Percentiles rank a stretch among this genome's conserved stretches.
phyloP scores from a whole-genome alignment of 1,284 basidiomycete genomes.

The Ustilago xerochloae region DNA sequence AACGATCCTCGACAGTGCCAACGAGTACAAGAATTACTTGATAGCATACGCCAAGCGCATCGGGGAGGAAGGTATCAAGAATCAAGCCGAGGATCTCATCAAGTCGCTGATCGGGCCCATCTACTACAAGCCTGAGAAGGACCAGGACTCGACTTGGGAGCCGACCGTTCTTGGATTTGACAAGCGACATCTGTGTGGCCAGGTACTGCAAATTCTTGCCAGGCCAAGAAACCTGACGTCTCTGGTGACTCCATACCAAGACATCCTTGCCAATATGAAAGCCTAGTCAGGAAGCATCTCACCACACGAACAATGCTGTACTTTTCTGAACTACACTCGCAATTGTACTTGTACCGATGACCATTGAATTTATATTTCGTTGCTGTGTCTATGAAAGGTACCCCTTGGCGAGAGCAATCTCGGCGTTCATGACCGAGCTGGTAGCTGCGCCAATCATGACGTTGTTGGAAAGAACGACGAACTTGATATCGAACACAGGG shows the following conservation, averaged over 20 bases:
- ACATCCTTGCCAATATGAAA: conserved; percentile 46
- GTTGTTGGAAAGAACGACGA: conserved; percentile 93
- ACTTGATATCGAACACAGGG: conserved; percentile 82
- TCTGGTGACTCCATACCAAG: conserved; percentile 48
- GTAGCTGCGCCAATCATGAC: conserved; percentile 97
- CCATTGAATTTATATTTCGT: no score
- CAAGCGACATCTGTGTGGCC: conserved; percentile 43
- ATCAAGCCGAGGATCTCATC: conserved; percentile 64
- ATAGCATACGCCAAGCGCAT: conserved; percentile 57
- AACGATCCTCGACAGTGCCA: conserved; percentile 56
- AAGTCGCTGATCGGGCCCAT: conserved; percentile 62
- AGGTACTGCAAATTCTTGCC: conserved; percentile 49
- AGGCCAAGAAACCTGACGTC: conserved; percentile 41
- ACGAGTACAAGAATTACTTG: conserved; percentile 60
- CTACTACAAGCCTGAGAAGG: conserved; percentile 56
- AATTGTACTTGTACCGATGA: background rate
- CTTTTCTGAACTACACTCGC: no score
- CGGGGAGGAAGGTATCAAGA: conserved; percentile 61
- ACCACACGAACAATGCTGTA: background rate
- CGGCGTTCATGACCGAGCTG: conserved; percentile 96
- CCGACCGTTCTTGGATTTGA: conserved; percentile 42
- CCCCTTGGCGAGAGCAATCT: conserved; percentile 88
- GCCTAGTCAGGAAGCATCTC: background rate
- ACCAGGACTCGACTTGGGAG: conserved; percentile 37
- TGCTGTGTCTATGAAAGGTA: no score